Evolutionary conservation across 2,329 filamentous ascomycete genomes (phyloP).

Genomic region (Pseudogymnoascus sp.): DNA sequence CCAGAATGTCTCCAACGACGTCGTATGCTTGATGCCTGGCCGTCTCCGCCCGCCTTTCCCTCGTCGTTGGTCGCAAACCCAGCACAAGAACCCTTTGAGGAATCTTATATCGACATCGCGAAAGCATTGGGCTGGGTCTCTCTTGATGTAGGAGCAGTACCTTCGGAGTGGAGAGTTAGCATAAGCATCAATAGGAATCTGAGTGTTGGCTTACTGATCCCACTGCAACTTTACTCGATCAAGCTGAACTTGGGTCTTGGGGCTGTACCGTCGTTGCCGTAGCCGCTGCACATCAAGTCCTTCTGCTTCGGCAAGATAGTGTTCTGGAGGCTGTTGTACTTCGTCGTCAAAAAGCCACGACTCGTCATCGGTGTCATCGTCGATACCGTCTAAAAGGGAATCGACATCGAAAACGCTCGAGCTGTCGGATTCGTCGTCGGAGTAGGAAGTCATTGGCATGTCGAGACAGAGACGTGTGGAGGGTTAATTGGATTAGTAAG

Average conservation of each 20-base stretch:
- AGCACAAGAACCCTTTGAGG: slow-evolving; percentile 15
- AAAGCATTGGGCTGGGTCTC: slow-evolving; percentile 13
- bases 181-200: background rate
- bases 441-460: background rate
- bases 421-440: slow-evolving; percentile 14
- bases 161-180: slow-evolving; percentile 11
- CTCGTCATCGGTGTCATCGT: slow-evolving; percentile 1
- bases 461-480: background rate
- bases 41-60: slow-evolving; percentile 13
- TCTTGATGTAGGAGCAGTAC: slow-evolving; percentile 17
- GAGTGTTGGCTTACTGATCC: background rate
- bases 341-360: slow-evolving; percentile 18
- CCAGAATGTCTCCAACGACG: slow-evolving; percentile 24
- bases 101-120: slow-evolving; percentile 11
- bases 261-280: slow-evolving; percentile 7
- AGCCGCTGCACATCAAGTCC: slow-evolving; percentile 10
- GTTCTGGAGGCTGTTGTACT: slow-evolving; percentile 16
- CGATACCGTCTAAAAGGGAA: slow-evolving; percentile 4
- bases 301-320: slow-evolving; percentile 18
- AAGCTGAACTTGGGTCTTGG: slow-evolving; percentile 11
- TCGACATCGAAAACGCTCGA: slow-evolving; percentile 13
- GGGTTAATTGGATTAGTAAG: background rate
- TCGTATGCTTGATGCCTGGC: slow-evolving; percentile 11
- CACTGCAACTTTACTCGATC: slow-evolving; percentile 11
- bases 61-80: slow-evolving; percentile 14